Evolutionary conservation across 169 alveolate species (phyloP), one percentile per base, ranked within the genome.

Genomic region (Plasmodium cynomolgi): DNA sequence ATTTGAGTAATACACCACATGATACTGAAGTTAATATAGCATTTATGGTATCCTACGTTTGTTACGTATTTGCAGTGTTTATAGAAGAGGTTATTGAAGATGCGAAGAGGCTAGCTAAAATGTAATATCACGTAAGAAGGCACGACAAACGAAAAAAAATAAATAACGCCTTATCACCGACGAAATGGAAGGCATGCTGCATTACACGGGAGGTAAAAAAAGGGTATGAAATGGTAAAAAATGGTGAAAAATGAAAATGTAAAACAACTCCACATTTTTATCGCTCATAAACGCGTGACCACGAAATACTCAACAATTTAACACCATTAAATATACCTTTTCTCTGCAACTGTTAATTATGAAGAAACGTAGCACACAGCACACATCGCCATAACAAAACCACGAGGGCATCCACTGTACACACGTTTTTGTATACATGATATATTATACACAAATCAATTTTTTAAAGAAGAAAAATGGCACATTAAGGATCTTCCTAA

Each of bases 61-160:
- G 0, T 80, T 9, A 5, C 6, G 84, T 80, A 15, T 80, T 80
- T 44, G 26, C 7, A 37, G 8, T n/a, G 62, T 80, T 80, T 50
- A 23, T 80, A 39, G 72, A 80, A n/a, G 72, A 39, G 33, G 84
- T 80, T 80, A 44, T 37, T 80, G 33, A 80, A 80, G 84, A 80
- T 80, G 47, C 72, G 26, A 80, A 20, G 20, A 44, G 6, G 31
- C 84, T 41, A 39, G 72, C 15, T 39, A 80, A 80, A 80, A 80
- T 80, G 58, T 80, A 80, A 41, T 80, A 9, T 80, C 50, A 9
- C 84, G 15, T 11, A 80, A 80, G 56, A 80, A 26, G 73, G 34
- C 44, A 80, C 17, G 8, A 79, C 33, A 41, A 80, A 20, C n/a
- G 33, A 44, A 41, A 20, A 20, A 47, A 77, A 77, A 34, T 0